phyloP scores from a whole-genome alignment of 495 filamentous ascomycete species.

The Thozetella sp. region DNA sequence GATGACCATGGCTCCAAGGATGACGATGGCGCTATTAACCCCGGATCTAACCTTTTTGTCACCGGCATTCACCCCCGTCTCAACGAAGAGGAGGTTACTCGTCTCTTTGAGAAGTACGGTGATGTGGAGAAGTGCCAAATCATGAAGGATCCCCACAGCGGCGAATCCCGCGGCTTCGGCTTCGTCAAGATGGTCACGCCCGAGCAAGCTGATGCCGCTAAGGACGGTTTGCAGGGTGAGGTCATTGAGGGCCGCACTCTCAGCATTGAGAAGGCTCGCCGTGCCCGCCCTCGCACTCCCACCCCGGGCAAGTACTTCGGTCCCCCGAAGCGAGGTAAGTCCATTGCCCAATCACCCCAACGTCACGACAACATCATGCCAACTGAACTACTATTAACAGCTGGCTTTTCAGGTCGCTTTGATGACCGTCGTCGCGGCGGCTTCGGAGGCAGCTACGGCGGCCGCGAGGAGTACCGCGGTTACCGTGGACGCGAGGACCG shows the following conservation, averaged over 20 bases:
- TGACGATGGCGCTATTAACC: slow-evolving; percentile 81
- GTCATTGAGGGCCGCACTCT: slow-evolving; percentile 93
- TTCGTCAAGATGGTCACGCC: slow-evolving; percentile 98
- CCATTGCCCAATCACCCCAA: slow-evolving; percentile 4
- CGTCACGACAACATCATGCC: too few relatives aligned
- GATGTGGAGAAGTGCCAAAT: slow-evolving; percentile 99
- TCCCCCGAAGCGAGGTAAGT: slow-evolving; percentile 93
- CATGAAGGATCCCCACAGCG: slow-evolving; percentile 97
- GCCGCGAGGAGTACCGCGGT: slow-evolving; percentile 29
- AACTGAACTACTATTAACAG: slow-evolving; percentile 47
- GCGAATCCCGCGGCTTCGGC: slow-evolving; percentile 97
- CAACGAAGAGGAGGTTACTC: slow-evolving; percentile 85
- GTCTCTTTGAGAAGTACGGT: slow-evolving; percentile 97
- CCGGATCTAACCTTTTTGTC: slow-evolving; percentile 97
- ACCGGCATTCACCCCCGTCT: slow-evolving; percentile 97
- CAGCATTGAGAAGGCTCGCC: slow-evolving; percentile 98
- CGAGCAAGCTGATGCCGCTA: slow-evolving; percentile 93
- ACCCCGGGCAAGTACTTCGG: slow-evolving; percentile 99
- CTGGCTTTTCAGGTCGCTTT: slow-evolving; percentile 24
- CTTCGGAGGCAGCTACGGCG: slow-evolving; percentile 14
- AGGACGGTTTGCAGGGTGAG: slow-evolving; percentile 94
- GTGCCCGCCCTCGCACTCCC: slow-evolving; percentile 89
- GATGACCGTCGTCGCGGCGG: slow-evolving; percentile 28
- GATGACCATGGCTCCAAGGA: slow-evolving; percentile 49
- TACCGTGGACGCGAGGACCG: slow-evolving; percentile 37